These are phyloP conservation scores for Pyrus hybrid DNA, from an alignment of 331 rosid species.

Conservation along the genomic window DNA sequence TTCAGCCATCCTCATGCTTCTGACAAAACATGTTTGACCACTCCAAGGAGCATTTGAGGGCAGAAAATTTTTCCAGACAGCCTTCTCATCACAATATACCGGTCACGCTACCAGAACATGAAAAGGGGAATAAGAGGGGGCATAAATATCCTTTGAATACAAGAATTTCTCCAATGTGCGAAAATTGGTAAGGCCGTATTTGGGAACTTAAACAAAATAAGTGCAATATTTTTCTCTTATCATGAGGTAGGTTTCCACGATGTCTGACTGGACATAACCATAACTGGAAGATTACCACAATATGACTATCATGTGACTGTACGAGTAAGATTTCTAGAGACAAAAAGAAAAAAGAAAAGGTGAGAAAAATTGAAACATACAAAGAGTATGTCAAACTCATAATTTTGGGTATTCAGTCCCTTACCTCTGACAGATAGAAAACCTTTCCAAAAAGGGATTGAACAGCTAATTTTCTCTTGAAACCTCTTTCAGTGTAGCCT, in stretches of 20 bases:
- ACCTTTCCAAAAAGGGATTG: slow-evolving; percentile 88
- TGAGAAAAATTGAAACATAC: background rate
- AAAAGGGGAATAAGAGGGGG: background rate
- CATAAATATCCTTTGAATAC: background rate
- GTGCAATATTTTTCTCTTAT: background rate
- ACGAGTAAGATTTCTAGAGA: background rate
- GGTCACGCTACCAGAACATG: background rate
- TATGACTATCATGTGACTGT: background rate
- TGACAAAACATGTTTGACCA: background rate
- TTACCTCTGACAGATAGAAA: slow-evolving; percentile 89
- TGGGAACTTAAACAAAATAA: background rate
- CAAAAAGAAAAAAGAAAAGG: background rate
- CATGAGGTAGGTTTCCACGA: background rate
- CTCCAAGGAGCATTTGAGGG: background rate
- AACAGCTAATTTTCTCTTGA: slow-evolving; percentile 92
- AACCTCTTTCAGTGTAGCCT: slow-evolving; percentile 91
- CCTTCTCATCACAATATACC: background rate
- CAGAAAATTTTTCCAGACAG: background rate
- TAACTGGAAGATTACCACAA: background rate
- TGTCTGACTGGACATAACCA: background rate
- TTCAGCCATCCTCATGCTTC: too few relatives aligned
- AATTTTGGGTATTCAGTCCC: slow-evolving; percentile 13
- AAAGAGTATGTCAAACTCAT: background rate
- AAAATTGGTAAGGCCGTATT: background rate
- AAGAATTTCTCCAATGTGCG: background rate